These are phyloP conservation scores for Tetradesmus lagerheimii DNA, from an alignment of 139 green algal species.

Conservation along the genomic window DNA sequence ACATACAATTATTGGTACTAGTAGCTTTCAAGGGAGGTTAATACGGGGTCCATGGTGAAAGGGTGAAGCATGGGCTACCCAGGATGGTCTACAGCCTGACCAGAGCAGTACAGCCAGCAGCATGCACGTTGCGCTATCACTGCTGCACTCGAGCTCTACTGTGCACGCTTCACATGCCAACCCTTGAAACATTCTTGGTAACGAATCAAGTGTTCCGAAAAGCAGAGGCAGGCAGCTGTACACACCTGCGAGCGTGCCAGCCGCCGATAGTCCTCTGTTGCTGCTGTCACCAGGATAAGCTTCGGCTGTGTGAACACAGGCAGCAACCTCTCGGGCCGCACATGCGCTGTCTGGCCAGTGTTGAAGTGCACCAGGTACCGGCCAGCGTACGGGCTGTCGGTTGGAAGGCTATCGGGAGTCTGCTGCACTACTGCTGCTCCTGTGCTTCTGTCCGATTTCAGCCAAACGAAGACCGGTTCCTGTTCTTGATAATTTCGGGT, in stretches of 20 bases:
- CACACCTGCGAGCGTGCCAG: conserved; percentile 37
- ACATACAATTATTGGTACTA: no score
- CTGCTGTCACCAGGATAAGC: conserved; percentile 13
- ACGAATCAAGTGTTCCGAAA: no score
- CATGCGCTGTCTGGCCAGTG: conserved; percentile 11
- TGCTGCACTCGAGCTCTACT: no score
- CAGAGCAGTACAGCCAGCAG: no score
- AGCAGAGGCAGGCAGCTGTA: background rate
- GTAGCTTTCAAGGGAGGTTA: no score
- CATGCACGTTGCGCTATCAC: no score
- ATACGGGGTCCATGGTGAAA: no score
- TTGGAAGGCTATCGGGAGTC: conserved; percentile 14
- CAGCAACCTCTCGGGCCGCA: conserved; percentile 28
- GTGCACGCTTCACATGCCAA: no score
- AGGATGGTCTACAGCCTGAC: no score
- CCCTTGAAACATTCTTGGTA: no score
- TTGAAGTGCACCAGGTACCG: conserved; percentile 19
- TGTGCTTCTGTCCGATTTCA: conserved; percentile 29
- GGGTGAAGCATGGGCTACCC: no score
- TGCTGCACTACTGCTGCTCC: conserved; percentile 14
- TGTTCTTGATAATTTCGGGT: background rate
- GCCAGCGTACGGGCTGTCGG: conserved; percentile 8
- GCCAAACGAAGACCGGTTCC: conserved; percentile 22
- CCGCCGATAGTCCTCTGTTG: conserved; percentile 22
- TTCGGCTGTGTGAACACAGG: conserved; percentile 20